Percentiles rank a stretch among this genome's conserved stretches.
phyloP scores from a whole-genome alignment of 176 grass and related monocot species.

The Oryza rufipogon region DNA sequence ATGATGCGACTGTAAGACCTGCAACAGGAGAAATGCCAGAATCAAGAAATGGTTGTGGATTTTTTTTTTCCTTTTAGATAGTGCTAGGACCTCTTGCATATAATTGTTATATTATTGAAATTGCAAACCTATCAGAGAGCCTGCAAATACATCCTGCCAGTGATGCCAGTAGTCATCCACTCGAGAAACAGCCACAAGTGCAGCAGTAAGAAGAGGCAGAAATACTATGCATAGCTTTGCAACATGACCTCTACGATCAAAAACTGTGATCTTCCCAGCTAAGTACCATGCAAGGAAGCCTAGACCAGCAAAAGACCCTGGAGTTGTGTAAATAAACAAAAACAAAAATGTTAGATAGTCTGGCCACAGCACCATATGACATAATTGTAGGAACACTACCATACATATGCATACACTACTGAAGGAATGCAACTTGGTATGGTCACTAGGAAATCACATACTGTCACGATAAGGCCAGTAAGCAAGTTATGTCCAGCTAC shows the following conservation, averaged over 20 bases:
- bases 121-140: slow-evolving; percentile 62
- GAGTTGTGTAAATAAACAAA: neutral
- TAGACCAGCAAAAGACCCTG: slow-evolving; percentile 86
- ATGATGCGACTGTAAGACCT: slow-evolving; percentile 75
- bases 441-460: neutral
- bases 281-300: slow-evolving; percentile 88
- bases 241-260: slow-evolving; percentile 75
- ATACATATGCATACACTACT: slow-evolving; percentile 9
- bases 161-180: slow-evolving; percentile 97
- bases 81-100: neutral
- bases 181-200: slow-evolving; percentile 77
- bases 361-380: neutral
- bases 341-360: slow-evolving; percentile 22
- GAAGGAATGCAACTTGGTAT: neutral
- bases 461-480: neutral
- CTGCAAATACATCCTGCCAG: slow-evolving; percentile 86
- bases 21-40: slow-evolving; percentile 32
- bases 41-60: neutral
- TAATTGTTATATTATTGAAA: slow-evolving; percentile 1
- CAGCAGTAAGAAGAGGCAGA: slow-evolving; percentile 65
- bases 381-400: slow-evolving; percentile 15
- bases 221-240: slow-evolving; percentile 74
- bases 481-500: neutral
- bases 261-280: slow-evolving; percentile 76
- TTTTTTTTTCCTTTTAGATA: neutral